Evolutionary conservation across 2,329 filamentous ascomycete genomes (phyloP).

Genomic region (Exophiala lecanii-corni): DNA sequence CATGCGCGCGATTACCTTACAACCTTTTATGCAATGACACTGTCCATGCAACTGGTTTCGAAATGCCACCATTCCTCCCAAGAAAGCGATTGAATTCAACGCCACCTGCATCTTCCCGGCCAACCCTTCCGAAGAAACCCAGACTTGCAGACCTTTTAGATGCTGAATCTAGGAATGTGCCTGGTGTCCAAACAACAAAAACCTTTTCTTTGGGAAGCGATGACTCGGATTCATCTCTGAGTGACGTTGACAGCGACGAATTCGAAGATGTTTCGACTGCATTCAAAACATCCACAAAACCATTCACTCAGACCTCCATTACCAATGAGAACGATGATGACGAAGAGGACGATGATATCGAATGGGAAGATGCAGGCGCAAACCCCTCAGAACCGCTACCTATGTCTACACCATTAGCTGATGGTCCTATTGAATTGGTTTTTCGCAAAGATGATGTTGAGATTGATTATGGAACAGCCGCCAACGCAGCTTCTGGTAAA

Average conservation of each 20-base stretch:
- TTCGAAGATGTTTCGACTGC: slow-evolving; percentile 49
- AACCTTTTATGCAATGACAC: not conserved
- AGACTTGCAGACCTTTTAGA: slow-evolving; percentile 22
- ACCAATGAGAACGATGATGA: slow-evolving; percentile 53
- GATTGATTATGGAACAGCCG: slow-evolving; percentile 52
- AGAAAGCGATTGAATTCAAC: slow-evolving; percentile 38
- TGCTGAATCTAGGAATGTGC: slow-evolving; percentile 15
- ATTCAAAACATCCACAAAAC: slow-evolving; percentile 17
- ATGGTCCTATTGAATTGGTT: slow-evolving; percentile 70
- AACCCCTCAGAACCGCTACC: slow-evolving; percentile 34
- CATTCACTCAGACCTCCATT: slow-evolving; percentile 24
- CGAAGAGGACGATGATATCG: slow-evolving; percentile 58
- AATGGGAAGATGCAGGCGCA: slow-evolving; percentile 54
- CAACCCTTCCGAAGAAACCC: slow-evolving; percentile 27
- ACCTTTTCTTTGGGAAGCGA: slow-evolving; percentile 23
- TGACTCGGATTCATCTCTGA: slow-evolving; percentile 35
- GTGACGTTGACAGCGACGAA: slow-evolving; percentile 46
- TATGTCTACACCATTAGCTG: slow-evolving; percentile 44
- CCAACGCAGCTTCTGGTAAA: slow-evolving; percentile 61
- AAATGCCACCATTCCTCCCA: slow-evolving; percentile 45
- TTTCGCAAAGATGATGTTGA: slow-evolving; percentile 53
- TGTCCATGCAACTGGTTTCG: not conserved
- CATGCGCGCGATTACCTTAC: too few relatives aligned
- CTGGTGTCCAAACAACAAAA: slow-evolving; percentile 9
- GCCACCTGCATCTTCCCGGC: slow-evolving; percentile 24